A percentile compares a stretch with the other conserved stretches of the same genome.
Evolutionary conservation across 23 red algal species (phyloP).

Genomic region (Gracilaria gracilis): DNA sequence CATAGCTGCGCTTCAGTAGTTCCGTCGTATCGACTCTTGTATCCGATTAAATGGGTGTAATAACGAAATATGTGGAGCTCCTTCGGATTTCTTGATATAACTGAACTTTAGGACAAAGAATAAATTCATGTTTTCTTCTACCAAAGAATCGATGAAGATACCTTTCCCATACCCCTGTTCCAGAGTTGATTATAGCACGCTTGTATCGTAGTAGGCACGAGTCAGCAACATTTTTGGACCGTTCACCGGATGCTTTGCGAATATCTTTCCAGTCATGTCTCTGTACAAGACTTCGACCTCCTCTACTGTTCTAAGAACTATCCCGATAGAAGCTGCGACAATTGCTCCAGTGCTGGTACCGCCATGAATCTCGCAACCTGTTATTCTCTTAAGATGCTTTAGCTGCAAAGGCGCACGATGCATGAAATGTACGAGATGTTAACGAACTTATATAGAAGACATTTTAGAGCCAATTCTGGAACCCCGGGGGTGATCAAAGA

Average conservation of each 20-base stretch:
- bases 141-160: conserved; percentile 84
- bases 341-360: conserved; percentile 96
- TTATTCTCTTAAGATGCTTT: conserved; percentile 86
- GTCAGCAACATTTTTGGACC: conserved; percentile 94
- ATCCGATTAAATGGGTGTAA: conserved; percentile 85
- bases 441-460: background rate
- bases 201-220: conserved; percentile 91
- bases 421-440: background rate
- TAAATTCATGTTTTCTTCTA: conserved; percentile 85
- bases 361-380: conserved; percentile 90
- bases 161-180: conserved; percentile 80
- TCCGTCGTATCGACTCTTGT: conserved; percentile 89
- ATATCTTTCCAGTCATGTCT: conserved; percentile 96
- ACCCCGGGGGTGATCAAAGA: background rate
- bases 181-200: conserved; percentile 84
- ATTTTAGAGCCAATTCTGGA: background rate
- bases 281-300: conserved; percentile 96
- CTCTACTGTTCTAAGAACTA: conserved; percentile 84
- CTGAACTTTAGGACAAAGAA: conserved; percentile 93
- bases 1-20: conserved; percentile 87
- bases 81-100: conserved; percentile 88
- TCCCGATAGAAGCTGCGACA: conserved; percentile 87
- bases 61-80: conserved; percentile 93
- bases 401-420: background rate
- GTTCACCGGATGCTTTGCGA: conserved; percentile 86